phyloP scores from a whole-genome alignment of 257 asterid species.

The Capsicum rhomboideum region DNA sequence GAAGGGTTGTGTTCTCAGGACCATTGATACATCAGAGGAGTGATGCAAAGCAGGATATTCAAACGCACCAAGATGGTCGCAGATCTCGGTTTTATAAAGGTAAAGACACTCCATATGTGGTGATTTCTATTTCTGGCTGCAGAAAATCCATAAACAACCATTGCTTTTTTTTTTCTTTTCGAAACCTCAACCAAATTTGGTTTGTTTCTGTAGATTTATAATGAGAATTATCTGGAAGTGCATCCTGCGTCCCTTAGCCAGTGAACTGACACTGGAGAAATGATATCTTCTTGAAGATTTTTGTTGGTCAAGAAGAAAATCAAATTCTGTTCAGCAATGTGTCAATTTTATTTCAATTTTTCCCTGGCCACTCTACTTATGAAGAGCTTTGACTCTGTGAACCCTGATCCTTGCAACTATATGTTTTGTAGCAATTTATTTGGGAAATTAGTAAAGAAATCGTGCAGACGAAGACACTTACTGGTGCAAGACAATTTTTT shows the following conservation, averaged over 20 bases:
- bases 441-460: neutral
- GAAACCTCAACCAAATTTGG: neutral
- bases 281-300: neutral
- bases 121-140: neutral
- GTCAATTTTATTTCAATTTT: neutral
- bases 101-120: constrained; percentile 10
- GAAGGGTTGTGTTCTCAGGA: constrained; percentile 42
- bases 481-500: neutral
- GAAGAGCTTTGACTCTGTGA: neutral
- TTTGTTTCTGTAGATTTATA: neutral
- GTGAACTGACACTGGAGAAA: neutral
- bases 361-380: neutral
- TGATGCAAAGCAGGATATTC: constrained; percentile 25
- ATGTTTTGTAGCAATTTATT: neutral
- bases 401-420: neutral
- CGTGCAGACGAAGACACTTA: neutral
- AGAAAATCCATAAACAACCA: neutral
- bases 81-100: constrained; percentile 73
- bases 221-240: neutral
- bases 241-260: neutral
- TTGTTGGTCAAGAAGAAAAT: neutral
- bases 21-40: constrained; percentile 30
- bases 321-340: neutral
- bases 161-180: neutral
- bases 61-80: constrained; percentile 22